These are phyloP conservation scores for Fusarium praegraminearum DNA, from an alignment of 2,329 filamentous ascomycete genomes.

Conservation along the genomic window DNA sequence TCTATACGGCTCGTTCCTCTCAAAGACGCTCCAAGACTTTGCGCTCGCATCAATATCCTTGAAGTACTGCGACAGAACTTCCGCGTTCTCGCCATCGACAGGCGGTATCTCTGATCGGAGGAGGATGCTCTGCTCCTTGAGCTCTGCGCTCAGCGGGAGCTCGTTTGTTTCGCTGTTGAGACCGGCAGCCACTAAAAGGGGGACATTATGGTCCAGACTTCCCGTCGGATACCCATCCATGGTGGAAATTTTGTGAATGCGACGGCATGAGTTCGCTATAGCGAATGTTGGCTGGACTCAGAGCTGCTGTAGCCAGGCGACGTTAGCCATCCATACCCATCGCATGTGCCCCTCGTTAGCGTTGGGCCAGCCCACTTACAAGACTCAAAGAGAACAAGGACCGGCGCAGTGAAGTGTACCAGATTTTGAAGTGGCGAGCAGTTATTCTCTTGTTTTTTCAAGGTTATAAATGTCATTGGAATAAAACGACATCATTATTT, in stretches of 20 bases:
- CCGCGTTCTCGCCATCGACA: conserved; percentile 73
- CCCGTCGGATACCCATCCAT: conserved; percentile 86
- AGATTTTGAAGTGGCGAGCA: background rate
- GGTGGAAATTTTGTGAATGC: conserved; percentile 38
- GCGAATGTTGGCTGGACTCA: conserved; percentile 36
- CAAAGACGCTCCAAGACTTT: conserved; percentile 75
- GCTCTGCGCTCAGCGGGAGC: conserved; percentile 60
- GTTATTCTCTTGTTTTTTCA: too few relatives aligned
- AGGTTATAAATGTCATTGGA: background rate
- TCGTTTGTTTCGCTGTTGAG: conserved; percentile 62
- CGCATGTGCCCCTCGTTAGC: conserved; percentile 46
- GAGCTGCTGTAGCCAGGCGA: conserved; percentile 38
- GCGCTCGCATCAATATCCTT: conserved; percentile 72
- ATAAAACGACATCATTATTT: conserved; percentile 9
- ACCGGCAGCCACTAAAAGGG: conserved; percentile 85
- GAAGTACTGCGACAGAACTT: conserved; percentile 74
- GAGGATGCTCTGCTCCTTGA: conserved; percentile 69
- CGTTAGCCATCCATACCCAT: conserved; percentile 44
- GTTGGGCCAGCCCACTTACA: conserved; percentile 43
- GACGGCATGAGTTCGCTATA: conserved; percentile 42
- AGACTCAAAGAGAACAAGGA: conserved; percentile 18
- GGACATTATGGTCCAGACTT: conserved; percentile 89
- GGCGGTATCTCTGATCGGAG: conserved; percentile 78
- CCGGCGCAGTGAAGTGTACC: too few relatives aligned
- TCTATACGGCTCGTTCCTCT: conserved; percentile 63